Base-by-base conservation (phyloP, 371 early-diverging fungal genomes). In the Rhizopus arrhizus region DNA sequence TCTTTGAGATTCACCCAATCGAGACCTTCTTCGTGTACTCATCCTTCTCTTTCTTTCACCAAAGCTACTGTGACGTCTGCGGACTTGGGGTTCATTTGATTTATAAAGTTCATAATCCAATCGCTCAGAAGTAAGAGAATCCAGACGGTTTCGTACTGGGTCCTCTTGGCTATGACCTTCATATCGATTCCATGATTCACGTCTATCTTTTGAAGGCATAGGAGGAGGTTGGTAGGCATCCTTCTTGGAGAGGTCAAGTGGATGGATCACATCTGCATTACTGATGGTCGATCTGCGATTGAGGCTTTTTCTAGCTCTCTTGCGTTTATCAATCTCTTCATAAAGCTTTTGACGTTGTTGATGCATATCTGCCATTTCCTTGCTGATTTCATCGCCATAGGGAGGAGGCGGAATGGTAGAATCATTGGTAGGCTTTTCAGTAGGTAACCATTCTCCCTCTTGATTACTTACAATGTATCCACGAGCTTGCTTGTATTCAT, bases 21-120 rank as follows among this genome's bases (percentile, higher is more conserved):
- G 8, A 5, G 40, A 38, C 36, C 8, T 40, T 40, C 38, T 38
- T n/a, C 55, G 41, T 16, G 4, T 7, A 4, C n/a, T 6, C 32
- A 8, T 34, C 29, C n/a, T 11, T 51, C 16, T 41, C 16, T 28
- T 53, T 11, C 8, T 53, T 8, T 33, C 53, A 12, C 45, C 53
- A 6, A 48, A 22, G 34, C 45, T 56, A 16, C n/a, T 45, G 29
- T 16, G 35, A 11, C 8, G 22, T 16, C 34, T 32, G 32, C 32
- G 34, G 3, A 22, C 13, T 11, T 6, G 1, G 10, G 36, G 32
- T 16, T 64, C 59, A 42, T 55, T 34, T 10, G 46, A 33, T 6
- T 63, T 59, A 47, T 65, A 69, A 50, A 61, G 55, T 46, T 69
- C 69, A 53, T 69, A 69, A 12, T 69, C 69, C 53, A 69, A 48